These are phyloP conservation scores for Lupinus albus DNA, from an alignment of 306 rosid genomes.

Conservation along the genomic window DNA sequence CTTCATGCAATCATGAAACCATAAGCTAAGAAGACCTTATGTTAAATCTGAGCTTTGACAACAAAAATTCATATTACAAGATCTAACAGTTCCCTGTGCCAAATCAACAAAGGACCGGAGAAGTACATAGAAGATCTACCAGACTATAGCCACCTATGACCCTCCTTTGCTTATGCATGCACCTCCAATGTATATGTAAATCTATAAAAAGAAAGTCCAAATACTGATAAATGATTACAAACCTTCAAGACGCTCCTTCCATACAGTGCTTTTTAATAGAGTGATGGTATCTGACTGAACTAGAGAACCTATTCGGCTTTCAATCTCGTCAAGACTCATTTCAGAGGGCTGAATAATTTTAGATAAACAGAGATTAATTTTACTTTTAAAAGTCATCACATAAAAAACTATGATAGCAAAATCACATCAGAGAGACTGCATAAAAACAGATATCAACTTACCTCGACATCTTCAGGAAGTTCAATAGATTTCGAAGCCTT, in stretches of 20 bases:
- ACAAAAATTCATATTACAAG: background rate
- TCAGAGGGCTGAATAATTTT: conserved; percentile 73
- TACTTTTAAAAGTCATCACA: conserved; percentile 5
- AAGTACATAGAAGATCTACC: background rate
- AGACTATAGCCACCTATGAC: background rate
- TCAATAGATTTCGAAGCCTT: conserved; percentile 69
- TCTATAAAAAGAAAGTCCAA: background rate
- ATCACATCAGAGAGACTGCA: conserved; percentile 26
- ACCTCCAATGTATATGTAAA: background rate
- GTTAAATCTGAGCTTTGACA: background rate
- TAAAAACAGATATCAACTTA: conserved; percentile 33
- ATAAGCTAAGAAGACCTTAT: conserved; percentile 4
- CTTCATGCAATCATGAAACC: background rate
- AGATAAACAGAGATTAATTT: conserved; percentile 13
- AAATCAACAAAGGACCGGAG: conserved; percentile 5
- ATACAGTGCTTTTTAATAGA: conserved; percentile 77
- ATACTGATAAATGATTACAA: conserved; percentile 35
- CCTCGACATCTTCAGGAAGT: conserved; percentile 92
- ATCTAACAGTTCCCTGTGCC: background rate
- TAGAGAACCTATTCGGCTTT: conserved; percentile 83
- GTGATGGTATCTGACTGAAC: conserved; percentile 75
- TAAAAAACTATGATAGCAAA: conserved; percentile 11
- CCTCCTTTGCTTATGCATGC: conserved; percentile 23
- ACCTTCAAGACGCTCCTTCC: conserved; percentile 99
- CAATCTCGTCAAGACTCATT: conserved; percentile 97